Percentiles rank a stretch among this genome's conserved stretches.
These are phyloP conservation scores for Geranium incanum DNA, from an alignment of 441 rosid genomes.

Conservation along the genomic window DNA sequence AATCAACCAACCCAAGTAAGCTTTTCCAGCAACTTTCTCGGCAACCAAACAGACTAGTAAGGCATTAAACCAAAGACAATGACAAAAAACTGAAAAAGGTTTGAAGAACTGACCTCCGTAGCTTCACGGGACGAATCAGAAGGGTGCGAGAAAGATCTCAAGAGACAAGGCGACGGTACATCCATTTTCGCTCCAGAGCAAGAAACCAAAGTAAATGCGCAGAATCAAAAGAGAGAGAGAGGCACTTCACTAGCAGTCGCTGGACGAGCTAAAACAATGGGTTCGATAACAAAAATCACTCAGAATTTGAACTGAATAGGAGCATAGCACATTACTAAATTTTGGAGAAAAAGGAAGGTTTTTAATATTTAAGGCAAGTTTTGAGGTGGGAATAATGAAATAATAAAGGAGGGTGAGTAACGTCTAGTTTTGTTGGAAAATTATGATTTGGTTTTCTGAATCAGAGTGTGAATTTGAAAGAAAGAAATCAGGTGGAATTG, in stretches of 20 bases:
- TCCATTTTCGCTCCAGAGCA: constrained; percentile 35
- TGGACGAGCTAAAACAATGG: too few relatives aligned
- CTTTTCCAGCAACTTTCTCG: background rate
- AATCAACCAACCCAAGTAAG: background rate
- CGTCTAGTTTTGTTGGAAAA: background rate
- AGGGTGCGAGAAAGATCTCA: constrained; percentile 84
- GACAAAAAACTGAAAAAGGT: background rate
- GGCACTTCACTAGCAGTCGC: background rate
- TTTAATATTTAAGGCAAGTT: background rate
- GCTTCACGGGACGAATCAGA: constrained; percentile 42
- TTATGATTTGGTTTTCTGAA: background rate
- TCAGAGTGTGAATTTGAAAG: background rate
- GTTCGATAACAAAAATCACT: background rate
- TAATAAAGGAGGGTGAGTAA: background rate
- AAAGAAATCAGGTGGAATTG: background rate
- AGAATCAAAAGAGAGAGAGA: background rate
- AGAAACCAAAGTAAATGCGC: background rate
- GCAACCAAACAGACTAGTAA: constrained; percentile 1
- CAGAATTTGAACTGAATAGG: background rate
- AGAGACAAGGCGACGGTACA: constrained; percentile 57
- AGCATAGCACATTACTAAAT: background rate
- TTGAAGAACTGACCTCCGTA: constrained; percentile 41
- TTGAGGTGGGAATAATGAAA: background rate
- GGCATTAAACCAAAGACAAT: background rate
- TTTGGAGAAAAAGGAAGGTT: constrained; percentile 3